Evolutionary conservation across 2,329 filamentous ascomycete genomes (phyloP).

Genomic region (Cercospora canescens): DNA sequence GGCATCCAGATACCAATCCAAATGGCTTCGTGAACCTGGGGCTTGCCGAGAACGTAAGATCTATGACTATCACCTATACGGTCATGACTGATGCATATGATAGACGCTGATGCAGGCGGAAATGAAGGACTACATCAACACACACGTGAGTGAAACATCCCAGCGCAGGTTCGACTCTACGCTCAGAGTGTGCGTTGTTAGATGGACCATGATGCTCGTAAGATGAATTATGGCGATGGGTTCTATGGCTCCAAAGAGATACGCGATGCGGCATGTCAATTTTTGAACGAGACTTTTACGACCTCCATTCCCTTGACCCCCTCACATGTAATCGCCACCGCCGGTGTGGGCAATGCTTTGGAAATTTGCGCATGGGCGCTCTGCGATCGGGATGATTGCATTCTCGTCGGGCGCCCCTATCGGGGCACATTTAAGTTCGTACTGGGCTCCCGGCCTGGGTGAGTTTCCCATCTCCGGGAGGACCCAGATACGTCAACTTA

Average conservation of each 20-base stretch:
- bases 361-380: background rate
- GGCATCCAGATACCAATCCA: background rate
- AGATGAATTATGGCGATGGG: background rate
- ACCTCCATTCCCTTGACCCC: background rate
- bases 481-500: background rate
- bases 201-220: background rate
- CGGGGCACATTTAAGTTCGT: background rate
- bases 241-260: background rate
- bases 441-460: background rate
- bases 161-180: background rate
- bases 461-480: background rate
- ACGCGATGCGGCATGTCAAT: background rate
- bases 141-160: background rate
- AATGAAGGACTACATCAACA: background rate
- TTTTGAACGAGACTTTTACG: background rate
- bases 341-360: background rate
- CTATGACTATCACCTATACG: background rate
- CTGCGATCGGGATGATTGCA: background rate
- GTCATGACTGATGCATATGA: background rate
- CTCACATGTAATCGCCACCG: background rate
- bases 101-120: background rate
- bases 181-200: background rate
- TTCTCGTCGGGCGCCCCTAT: background rate
- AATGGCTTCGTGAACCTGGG: background rate
- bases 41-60: background rate